These are phyloP conservation scores for Trametes villosa DNA, from an alignment of 768 basidiomycete species.

Conservation along the genomic window DNA sequence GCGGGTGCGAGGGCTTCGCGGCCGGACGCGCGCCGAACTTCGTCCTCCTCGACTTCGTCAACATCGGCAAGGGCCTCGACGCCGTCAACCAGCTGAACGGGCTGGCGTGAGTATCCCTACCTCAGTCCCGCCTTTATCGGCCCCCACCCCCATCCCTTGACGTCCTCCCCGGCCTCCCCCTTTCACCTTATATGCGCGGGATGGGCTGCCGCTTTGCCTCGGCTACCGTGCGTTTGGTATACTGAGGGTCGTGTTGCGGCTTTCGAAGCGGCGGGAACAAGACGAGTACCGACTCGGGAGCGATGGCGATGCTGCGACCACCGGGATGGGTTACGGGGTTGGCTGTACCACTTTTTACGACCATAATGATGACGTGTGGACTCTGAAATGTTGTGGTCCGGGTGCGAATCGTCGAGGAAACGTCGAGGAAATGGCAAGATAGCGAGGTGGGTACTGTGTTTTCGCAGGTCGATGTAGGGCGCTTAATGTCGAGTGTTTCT, in stretches of 20 bases:
- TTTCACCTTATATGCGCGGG: neutral
- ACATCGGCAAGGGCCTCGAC: constrained; percentile 48
- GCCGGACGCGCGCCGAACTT: constrained; percentile 54
- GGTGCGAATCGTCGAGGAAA: too few relatives aligned
- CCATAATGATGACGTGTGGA: neutral
- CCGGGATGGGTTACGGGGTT: neutral
- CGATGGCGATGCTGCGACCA: neutral
- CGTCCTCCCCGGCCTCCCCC: neutral
- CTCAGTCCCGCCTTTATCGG: neutral
- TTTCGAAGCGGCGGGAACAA: neutral
- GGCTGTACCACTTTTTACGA: neutral
- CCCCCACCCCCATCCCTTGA: neutral
- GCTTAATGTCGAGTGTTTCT: too few relatives aligned
- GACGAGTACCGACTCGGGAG: neutral
- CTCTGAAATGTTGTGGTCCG: neutral
- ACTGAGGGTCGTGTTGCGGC: neutral
- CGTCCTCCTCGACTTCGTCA: constrained; percentile 56
- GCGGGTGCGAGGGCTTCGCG: constrained; percentile 48
- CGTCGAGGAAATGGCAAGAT: too few relatives aligned
- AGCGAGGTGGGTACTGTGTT: too few relatives aligned
- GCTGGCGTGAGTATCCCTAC: constrained; percentile 24
- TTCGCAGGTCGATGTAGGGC: too few relatives aligned
- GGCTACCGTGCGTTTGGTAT: neutral
- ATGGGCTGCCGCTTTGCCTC: constrained; percentile 4
- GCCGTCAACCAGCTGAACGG: constrained; percentile 53